phyloP scores from a whole-genome alignment of 1,139 yeast genomes.

The Suhomyces chickasaworum region DNA sequence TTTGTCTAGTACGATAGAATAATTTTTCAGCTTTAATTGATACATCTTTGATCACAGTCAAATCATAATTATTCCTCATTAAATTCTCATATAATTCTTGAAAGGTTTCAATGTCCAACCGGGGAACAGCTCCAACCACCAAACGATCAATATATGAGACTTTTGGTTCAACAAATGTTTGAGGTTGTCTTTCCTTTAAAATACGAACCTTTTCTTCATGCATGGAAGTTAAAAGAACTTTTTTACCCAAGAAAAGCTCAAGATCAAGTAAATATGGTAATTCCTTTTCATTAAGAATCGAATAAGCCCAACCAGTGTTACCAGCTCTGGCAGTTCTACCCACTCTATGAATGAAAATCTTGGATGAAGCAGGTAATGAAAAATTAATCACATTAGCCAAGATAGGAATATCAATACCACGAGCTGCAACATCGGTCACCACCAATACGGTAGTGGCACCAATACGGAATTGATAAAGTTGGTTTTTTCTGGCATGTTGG shows the following conservation, averaged over 20 bases:
- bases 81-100: conserved; percentile 72
- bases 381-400: conserved; percentile 92
- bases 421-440: conserved; percentile 98
- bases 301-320: conserved; percentile 95
- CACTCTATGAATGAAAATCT: conserved; percentile 93
- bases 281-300: conserved; percentile 82
- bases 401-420: conserved; percentile 98
- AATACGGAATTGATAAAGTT: conserved; percentile 77
- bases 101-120: conserved; percentile 66
- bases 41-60: conserved; percentile 65
- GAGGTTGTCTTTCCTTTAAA: conserved; percentile 46
- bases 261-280: conserved; percentile 87
- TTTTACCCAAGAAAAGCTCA: conserved; percentile 86
- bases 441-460: conserved; percentile 84
- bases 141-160: conserved; percentile 75
- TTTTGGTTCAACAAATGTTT: conserved; percentile 48
- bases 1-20: conserved; percentile 79
- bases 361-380: conserved; percentile 88
- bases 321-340: conserved; percentile 99
- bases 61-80: conserved; percentile 67
- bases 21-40: conserved; percentile 86
- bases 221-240: conserved; percentile 70
- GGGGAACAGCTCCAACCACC: conserved; percentile 82
- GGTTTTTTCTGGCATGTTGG: conserved; percentile 92
- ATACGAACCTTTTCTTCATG: conserved; percentile 61